These are phyloP conservation scores for Rubia balearica DNA, from an alignment of 305 asterid genomes.

Conservation along the genomic window DNA sequence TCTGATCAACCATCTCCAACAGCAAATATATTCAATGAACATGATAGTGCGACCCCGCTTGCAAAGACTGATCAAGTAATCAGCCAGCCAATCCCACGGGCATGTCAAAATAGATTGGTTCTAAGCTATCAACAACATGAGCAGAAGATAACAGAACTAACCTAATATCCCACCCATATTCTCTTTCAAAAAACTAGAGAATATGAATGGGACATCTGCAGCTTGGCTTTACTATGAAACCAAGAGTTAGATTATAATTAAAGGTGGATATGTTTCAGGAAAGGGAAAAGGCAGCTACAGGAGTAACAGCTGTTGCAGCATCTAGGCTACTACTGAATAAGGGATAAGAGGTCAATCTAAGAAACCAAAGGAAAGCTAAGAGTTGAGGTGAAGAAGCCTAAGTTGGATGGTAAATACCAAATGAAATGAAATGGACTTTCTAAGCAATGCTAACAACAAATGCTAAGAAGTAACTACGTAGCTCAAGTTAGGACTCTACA, in stretches of 20 bases:
- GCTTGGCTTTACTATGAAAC: conserved; percentile 26
- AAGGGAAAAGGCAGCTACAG: not conserved
- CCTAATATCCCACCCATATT: conserved; percentile 37
- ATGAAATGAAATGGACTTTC: conserved; percentile 1
- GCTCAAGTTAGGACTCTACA: conserved; percentile 31
- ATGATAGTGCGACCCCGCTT: conserved; percentile 12
- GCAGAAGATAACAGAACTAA: conserved; percentile 23
- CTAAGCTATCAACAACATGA: conserved; percentile 19
- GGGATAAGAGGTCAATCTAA: conserved; percentile 14
- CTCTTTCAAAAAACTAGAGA: conserved; percentile 57
- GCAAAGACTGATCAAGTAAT: conserved; percentile 14
- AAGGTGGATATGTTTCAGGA: conserved; percentile 7
- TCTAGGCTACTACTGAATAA: conserved; percentile 14
- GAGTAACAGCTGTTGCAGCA: conserved; percentile 16
- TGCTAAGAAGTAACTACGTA: conserved; percentile 6
- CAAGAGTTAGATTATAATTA: conserved; percentile 20
- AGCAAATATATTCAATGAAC: conserved; percentile 13
- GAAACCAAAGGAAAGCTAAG: conserved; percentile 6
- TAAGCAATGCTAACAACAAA: conserved; percentile 12
- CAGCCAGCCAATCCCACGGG: conserved; percentile 20
- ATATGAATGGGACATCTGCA: conserved; percentile 32
- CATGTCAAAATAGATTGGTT: conserved; percentile 16
- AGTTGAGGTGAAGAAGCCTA: not conserved
- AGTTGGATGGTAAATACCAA: conserved; percentile 5
- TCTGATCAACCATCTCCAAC: conserved; percentile 40